Conservation (phyloP, 2,329 filamentous ascomycete species). For the Bipolaris oryzae region DNA sequence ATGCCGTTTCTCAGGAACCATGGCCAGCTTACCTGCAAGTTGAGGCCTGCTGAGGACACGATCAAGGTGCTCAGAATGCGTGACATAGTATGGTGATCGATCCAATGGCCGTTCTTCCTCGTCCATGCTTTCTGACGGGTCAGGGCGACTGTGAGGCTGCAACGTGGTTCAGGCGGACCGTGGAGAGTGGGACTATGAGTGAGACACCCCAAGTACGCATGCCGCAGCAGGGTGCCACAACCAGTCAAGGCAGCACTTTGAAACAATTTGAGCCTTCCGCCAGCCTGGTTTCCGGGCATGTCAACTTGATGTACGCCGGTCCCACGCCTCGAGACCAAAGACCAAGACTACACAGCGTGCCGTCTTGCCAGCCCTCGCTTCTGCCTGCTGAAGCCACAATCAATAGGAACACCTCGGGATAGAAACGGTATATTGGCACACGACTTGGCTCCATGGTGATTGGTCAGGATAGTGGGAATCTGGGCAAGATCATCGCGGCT, state of each 20-base stretch:
- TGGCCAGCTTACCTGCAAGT: conserved; percentile 22
- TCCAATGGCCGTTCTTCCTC: conserved; percentile 22
- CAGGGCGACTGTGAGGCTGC: background rate
- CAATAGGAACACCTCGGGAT: background rate
- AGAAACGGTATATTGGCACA: background rate
- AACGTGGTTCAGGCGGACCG: background rate
- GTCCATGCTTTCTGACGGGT: conserved; percentile 1
- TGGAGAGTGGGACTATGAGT: background rate
- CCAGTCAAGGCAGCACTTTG: background rate
- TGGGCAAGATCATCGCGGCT: background rate
- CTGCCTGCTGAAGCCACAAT: conserved; percentile 1
- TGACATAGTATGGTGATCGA: conserved; percentile 25
- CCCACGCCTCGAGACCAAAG: background rate
- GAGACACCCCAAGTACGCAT: background rate
- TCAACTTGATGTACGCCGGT: background rate
- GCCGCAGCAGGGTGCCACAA: background rate
- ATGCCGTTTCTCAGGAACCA: background rate
- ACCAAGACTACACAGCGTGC: conserved; percentile 4
- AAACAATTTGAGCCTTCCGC: background rate
- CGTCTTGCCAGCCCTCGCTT: background rate
- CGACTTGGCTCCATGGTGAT: conserved; percentile 8
- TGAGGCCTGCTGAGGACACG: conserved; percentile 28
- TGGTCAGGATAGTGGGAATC: background rate
- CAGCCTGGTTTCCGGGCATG: background rate
- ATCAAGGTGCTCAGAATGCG: conserved; percentile 29